Conservation (phyloP, 2,329 filamentous ascomycete species). For the Colletotrichum limetticola region DNA sequence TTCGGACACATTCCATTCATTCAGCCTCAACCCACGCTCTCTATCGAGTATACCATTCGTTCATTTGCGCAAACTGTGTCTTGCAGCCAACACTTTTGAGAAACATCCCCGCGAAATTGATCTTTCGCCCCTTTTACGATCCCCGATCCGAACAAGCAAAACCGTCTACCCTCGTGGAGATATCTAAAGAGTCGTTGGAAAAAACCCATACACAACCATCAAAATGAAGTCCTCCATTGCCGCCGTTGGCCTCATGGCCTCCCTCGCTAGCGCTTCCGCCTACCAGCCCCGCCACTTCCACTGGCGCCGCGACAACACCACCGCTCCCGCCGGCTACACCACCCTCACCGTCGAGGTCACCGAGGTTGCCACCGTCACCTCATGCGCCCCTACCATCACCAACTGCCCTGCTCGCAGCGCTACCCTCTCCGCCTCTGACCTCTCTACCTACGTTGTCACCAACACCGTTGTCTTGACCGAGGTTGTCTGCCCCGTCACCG, state of each 20-base stretch:
- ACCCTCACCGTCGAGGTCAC: conserved; percentile 64
- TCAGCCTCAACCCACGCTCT: conserved; percentile 26
- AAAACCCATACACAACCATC: conserved; percentile 32
- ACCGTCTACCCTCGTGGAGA: conserved; percentile 5
- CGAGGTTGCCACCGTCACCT: conserved; percentile 66
- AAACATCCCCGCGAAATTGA: conserved; percentile 33
- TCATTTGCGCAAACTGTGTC: conserved; percentile 37
- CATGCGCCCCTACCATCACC: conserved; percentile 66
- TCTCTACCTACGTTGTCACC: conserved; percentile 48
- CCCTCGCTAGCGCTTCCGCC: conserved; percentile 54
- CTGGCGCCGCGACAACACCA: conserved; percentile 37
- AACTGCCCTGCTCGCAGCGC: conserved; percentile 60
- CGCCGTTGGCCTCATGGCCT: conserved; percentile 56
- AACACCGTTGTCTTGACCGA: conserved; percentile 52
- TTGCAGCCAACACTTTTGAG: conserved; percentile 32
- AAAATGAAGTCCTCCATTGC: conserved; percentile 61
- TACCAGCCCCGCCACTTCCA: conserved; percentile 49
- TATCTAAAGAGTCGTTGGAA: conserved; percentile 13
- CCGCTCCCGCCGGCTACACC: conserved; percentile 42
- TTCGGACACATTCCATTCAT: conserved; percentile 37
- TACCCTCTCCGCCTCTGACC: conserved; percentile 48
- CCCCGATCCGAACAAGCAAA: conserved; percentile 16
- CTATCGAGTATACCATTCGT: conserved; percentile 29
- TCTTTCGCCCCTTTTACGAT: conserved; percentile 34
- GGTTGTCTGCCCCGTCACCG: conserved; percentile 58